Evolutionary conservation across 1,284 basidiomycete genomes (phyloP).

Genomic region (Apiotrichum laibachii): DNA sequence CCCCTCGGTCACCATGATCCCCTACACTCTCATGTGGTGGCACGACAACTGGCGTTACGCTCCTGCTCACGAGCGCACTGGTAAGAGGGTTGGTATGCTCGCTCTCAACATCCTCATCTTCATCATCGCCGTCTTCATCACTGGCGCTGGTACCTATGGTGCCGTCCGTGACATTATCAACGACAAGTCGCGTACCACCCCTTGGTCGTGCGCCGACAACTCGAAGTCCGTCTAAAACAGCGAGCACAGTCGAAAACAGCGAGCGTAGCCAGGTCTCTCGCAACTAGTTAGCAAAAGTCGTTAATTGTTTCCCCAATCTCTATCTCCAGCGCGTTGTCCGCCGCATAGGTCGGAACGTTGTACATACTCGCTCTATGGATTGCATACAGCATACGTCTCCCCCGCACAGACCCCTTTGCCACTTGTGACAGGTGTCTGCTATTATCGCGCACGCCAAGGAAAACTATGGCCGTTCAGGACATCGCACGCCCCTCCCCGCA

Average conservation of each 20-base stretch:
- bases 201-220: conserved; percentile 43
- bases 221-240: conserved; percentile 21
- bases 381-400: background rate
- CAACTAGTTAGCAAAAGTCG: background rate
- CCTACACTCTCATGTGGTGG: conserved; percentile 35
- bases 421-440: too few species aligned
- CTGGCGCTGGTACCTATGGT: conserved; percentile 38
- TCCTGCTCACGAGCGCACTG: background rate
- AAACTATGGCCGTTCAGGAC: too few species aligned
- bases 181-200: conserved; percentile 22
- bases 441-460: too few species aligned
- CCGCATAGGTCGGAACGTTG: background rate
- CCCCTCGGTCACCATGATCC: conserved; percentile 31
- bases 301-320: background rate
- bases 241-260: background rate
- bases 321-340: background rate
- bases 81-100: conserved; percentile 7
- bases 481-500: too few species aligned
- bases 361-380: background rate
- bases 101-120: conserved; percentile 23
- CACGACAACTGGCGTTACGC: conserved; percentile 26
- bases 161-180: conserved; percentile 28
- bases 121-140: conserved; percentile 30
- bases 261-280: background rate
- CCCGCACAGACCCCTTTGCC: too few species aligned